Evolutionary conservation across 768 basidiomycete species (phyloP), one percentile per base, ranked within the genome.

Genomic region (Podaxis carcinomalis): DNA sequence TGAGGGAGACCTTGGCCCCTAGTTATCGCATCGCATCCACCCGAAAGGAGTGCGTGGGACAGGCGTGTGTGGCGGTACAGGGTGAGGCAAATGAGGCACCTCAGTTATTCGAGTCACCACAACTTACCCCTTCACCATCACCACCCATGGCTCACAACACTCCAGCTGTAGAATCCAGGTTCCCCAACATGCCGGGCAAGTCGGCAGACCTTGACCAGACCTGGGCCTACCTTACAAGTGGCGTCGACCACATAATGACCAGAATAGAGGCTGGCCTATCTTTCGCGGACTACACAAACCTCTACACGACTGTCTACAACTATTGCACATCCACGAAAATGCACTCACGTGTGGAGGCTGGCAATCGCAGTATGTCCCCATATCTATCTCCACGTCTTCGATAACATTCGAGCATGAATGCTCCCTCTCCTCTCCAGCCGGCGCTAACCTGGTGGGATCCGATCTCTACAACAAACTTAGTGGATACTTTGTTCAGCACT

Each of bases 371-470:
- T 91, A 68, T 32, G 32, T 74, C 84, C 78, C 84, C 78, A 23
- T 74, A 57, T 72, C 27, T 78, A 77, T 70, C 76, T 57, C 7
- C 35, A 5, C 23, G 35, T 47, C 75, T 64, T 77, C 74, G 66
- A 78, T 80, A 67, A 78, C 68, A 39, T 68, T 65, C 56, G 67
- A 67, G 25, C n/a, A 16, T 53, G 70, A 68, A 73, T 63, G 57
- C n/a, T n/a, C 46, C 51, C 42, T 19, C 51, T 47, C 54, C 47
- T 61, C 62, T 44, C 32, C 71, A 91, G 92, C 92, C 62, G 96
- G 95, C 64, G 95, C 95, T 60, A 97, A 96, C 78, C 76, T 98
- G 69, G 97, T 98, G 85, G 97, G 97, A 61, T 91, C 96, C 50
- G 96, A 98, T 81, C 77, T 99, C 64, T 99, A 99, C 75, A 93